phyloP scores from a whole-genome alignment of 2,329 filamentous ascomycete species.

The Sphaerulina populicola region DNA sequence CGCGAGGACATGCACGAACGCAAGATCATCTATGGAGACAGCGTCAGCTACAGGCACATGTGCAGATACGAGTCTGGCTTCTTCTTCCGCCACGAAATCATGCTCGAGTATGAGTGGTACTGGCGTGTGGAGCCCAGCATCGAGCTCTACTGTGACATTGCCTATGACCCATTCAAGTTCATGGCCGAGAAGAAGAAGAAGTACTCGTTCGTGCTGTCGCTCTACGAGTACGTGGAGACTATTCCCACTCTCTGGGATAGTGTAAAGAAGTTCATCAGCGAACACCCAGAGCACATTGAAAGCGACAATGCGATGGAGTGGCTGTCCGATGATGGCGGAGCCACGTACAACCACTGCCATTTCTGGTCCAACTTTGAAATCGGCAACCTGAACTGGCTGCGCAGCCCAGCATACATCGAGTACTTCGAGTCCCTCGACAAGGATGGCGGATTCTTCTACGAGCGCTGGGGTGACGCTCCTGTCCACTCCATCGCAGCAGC shows the following conservation, averaged over 20 bases:
- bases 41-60: conserved; percentile 96
- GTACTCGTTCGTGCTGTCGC: conserved; percentile 90
- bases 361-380: conserved; percentile 99
- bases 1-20: conserved; percentile 87
- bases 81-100: conserved; percentile 91
- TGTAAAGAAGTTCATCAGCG: conserved; percentile 85
- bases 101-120: conserved; percentile 98
- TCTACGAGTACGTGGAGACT: conserved; percentile 95
- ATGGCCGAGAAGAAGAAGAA: conserved; percentile 97
- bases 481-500: conserved; percentile 94
- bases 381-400: conserved; percentile 86
- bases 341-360: conserved; percentile 94
- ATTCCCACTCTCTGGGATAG: conserved; percentile 95
- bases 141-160: conserved; percentile 90
- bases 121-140: conserved; percentile 98
- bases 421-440: conserved; percentile 82
- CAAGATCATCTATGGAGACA: conserved; percentile 98
- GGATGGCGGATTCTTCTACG: conserved; percentile 97
- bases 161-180: conserved; percentile 92
- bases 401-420: conserved; percentile 79
- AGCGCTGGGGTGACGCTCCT: conserved; percentile 94
- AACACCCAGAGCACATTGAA: conserved; percentile 78
- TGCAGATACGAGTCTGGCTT: conserved; percentile 98
- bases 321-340: conserved; percentile 81
- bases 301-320: conserved; percentile 82